Evolutionary conservation across 192 early-diverging fungal genomes (phyloP).

Genomic region (Dissophora ornata): DNA sequence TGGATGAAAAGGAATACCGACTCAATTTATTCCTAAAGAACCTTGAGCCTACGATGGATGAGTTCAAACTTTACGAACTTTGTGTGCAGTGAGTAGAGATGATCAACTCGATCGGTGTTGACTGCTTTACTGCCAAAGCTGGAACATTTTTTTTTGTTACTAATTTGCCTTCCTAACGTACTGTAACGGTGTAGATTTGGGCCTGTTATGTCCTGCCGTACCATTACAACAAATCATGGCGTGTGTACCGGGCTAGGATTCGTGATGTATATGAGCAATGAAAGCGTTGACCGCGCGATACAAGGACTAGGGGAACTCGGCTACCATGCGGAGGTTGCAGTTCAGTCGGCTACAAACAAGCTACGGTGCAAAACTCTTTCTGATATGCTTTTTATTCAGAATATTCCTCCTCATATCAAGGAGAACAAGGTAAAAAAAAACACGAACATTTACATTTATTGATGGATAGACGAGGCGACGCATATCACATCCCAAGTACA

Average conservation of each 20-base stretch:
- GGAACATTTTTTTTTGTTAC: too few relatives aligned
- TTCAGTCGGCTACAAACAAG: slow-evolving; percentile 47
- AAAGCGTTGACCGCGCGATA: slow-evolving; percentile 32
- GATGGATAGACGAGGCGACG: too few relatives aligned
- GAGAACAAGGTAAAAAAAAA: slow-evolving; percentile 30
- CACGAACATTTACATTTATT: too few relatives aligned
- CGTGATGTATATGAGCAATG: slow-evolving; percentile 42
- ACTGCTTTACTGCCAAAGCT: too few relatives aligned
- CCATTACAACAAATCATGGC: slow-evolving; percentile 37
- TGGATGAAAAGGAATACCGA: slow-evolving; percentile 44
- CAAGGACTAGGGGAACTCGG: slow-evolving; percentile 33
- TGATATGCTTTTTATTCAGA: slow-evolving; percentile 45
- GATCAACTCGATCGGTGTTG: not conserved
- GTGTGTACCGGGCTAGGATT: slow-evolving; percentile 45
- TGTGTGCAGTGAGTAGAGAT: slow-evolving; percentile 35
- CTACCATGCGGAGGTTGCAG: slow-evolving; percentile 44
- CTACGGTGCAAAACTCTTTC: slow-evolving; percentile 44
- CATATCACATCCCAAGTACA: too few relatives aligned
- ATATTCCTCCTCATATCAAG: slow-evolving; percentile 39
- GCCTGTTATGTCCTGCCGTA: slow-evolving; percentile 46
- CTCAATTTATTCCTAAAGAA: slow-evolving; percentile 46
- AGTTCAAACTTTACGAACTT: slow-evolving; percentile 39
- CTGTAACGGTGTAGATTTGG: slow-evolving; percentile 30
- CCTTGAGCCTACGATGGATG: slow-evolving; percentile 46
- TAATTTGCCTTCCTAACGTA: not conserved